A percentile compares a stretch with the other conserved stretches of the same genome.
Evolutionary conservation across 495 filamentous ascomycete genomes (phyloP).

Genomic region (Penicillium subrubescens): DNA sequence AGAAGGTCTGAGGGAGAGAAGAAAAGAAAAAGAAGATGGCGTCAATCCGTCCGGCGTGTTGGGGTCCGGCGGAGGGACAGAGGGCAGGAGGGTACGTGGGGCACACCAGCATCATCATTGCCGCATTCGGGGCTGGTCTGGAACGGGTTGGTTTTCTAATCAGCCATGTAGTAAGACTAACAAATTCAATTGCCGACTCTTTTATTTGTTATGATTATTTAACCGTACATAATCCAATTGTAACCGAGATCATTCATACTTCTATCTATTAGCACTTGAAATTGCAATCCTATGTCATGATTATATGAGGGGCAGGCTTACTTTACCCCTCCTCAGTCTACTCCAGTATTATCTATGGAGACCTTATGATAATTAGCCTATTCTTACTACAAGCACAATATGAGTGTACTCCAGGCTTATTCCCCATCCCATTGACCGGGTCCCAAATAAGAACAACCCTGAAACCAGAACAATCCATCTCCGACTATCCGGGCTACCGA

Average conservation of each 20-base stretch:
- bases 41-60: constrained; percentile 42
- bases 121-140: constrained; percentile 27
- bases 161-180: background rate
- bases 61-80: constrained; percentile 46
- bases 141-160: constrained; percentile 13
- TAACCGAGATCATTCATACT: background rate
- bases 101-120: constrained; percentile 29
- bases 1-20: constrained; percentile 17
- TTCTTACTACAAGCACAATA: background rate
- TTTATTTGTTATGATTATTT: background rate
- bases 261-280: background rate
- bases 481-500: background rate
- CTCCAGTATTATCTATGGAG: background rate
- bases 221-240: background rate
- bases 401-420: background rate
- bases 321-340: background rate
- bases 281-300: background rate
- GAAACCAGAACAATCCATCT: background rate
- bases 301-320: background rate
- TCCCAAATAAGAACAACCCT: background rate
- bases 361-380: background rate
- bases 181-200: background rate
- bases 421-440: background rate
- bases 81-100: constrained; percentile 19
- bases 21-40: constrained; percentile 26